Evolutionary conservation across 208 protist species (phyloP).

Genomic region (Spongospora subterranea): DNA sequence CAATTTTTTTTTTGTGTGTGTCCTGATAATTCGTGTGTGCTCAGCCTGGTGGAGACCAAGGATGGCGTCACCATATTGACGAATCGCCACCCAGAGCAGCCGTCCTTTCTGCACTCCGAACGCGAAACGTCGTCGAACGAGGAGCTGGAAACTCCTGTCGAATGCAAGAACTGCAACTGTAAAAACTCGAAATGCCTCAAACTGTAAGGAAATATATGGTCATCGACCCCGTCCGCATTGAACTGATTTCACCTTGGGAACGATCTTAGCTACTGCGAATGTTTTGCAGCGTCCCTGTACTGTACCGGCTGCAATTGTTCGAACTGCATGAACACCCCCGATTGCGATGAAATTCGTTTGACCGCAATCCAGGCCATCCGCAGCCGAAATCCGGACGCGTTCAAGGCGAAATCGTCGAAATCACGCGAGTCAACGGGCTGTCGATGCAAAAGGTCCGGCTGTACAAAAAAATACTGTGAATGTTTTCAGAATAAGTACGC

Average conservation of each 20-base stretch:
- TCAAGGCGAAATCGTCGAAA: neutral
- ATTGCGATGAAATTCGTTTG: neutral
- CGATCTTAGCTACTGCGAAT: conserved; percentile 33
- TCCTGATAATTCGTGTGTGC: neutral
- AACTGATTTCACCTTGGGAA: neutral
- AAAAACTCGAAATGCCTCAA: conserved; percentile 23
- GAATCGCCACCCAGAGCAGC: conserved; percentile 5
- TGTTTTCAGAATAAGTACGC: conserved; percentile 21
- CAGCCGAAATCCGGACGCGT: conserved; percentile 9
- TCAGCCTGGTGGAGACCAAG: neutral
- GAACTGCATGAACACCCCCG: conserved; percentile 43
- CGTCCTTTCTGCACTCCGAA: conserved; percentile 6
- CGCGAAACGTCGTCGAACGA: neutral
- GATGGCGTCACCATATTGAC: conserved; percentile 16
- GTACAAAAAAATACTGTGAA: conserved; percentile 48
- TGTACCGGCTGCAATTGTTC: conserved; percentile 39
- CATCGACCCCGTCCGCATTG: neutral
- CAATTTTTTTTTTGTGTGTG: too few species aligned
- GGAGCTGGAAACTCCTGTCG: neutral
- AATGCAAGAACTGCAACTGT: conserved; percentile 18
- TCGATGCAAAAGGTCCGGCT: conserved; percentile 32
- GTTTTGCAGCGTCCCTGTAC: conserved; percentile 31
- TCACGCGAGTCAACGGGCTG: neutral
- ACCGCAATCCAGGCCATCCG: neutral
- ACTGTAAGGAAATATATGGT: neutral